phyloP scores from a whole-genome alignment of 2,329 filamentous ascomycete species.

The Thelonectria discophora region DNA sequence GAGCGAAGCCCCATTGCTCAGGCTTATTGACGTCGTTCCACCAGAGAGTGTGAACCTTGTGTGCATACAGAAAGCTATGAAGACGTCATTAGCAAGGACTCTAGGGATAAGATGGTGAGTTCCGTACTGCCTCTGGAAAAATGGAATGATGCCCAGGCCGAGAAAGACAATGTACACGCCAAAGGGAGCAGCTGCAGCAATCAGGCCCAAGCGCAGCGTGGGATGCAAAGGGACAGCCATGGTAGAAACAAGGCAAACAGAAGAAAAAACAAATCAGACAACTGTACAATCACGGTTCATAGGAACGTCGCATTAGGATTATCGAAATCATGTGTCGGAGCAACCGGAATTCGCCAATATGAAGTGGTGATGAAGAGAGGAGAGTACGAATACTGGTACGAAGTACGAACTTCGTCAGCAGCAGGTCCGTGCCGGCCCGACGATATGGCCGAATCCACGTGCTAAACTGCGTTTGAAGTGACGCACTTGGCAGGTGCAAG shows the following conservation, averaged over 20 bases:
- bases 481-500: conserved; percentile 10
- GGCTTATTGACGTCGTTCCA: conserved; percentile 79
- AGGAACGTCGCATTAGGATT: background rate
- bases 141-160: conserved; percentile 71
- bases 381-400: background rate
- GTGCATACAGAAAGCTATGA: conserved; percentile 79
- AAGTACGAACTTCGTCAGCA: too few relatives aligned
- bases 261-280: background rate
- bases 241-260: background rate
- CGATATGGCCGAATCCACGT: conserved; percentile 19
- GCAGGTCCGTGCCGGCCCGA: conserved; percentile 15
- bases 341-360: background rate
- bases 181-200: conserved; percentile 66
- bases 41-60: conserved; percentile 77
- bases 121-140: conserved; percentile 79
- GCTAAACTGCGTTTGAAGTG: conserved; percentile 5
- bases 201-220: conserved; percentile 49
- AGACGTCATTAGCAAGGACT: conserved; percentile 24
- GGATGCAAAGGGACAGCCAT: conserved; percentile 39
- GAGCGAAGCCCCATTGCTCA: conserved; percentile 86
- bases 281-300: background rate
- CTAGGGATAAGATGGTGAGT: conserved; percentile 18
- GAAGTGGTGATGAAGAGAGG: background rate
- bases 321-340: background rate
- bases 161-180: conserved; percentile 74